Conservation (phyloP, 768 basidiomycete genomes). For the Trametes gibbosa region DNA sequence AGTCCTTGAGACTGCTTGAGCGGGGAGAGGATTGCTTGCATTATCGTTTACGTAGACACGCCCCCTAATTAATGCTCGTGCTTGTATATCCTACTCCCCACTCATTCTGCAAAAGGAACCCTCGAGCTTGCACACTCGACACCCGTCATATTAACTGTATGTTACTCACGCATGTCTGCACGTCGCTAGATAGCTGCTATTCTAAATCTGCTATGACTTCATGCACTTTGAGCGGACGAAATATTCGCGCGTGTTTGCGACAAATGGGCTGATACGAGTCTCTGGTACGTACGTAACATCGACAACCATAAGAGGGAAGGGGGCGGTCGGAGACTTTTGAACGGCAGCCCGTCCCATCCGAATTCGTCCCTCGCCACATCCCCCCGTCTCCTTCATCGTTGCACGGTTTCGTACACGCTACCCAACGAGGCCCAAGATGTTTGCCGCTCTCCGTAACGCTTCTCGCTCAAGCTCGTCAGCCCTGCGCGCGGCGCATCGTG, state of each 20-base stretch:
- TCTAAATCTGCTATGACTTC: not conserved
- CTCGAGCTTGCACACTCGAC: conserved; percentile 21
- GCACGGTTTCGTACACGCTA: not conserved
- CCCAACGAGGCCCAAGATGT: conserved; percentile 20
- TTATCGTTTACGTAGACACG: conserved; percentile 13
- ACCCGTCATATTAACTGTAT: conserved; percentile 11
- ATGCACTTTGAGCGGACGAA: conserved; percentile 8
- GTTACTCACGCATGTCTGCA: conserved; percentile 16
- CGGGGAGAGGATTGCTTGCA: conserved; percentile 11
- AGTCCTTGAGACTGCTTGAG: conserved; percentile 50
- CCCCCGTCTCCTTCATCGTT: conserved; percentile 4
- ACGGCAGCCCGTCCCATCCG: conserved; percentile 3
- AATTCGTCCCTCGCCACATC: not conserved
- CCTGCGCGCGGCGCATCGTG: conserved; percentile 27
- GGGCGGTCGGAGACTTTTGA: conserved; percentile 11
- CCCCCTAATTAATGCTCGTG: conserved; percentile 22
- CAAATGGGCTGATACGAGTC: not conserved
- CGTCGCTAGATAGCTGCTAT: conserved; percentile 11
- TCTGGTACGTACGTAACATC: conserved; percentile 6
- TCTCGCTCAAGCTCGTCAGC: conserved; percentile 29
- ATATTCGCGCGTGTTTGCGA: not conserved
- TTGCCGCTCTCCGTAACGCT: conserved; percentile 31
- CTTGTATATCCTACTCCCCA: conserved; percentile 22
- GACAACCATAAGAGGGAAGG: conserved; percentile 17
- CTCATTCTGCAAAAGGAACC: conserved; percentile 23